Conservation (phyloP, 495 filamentous ascomycete species). For the Elaphomyces granulatus region DNA sequence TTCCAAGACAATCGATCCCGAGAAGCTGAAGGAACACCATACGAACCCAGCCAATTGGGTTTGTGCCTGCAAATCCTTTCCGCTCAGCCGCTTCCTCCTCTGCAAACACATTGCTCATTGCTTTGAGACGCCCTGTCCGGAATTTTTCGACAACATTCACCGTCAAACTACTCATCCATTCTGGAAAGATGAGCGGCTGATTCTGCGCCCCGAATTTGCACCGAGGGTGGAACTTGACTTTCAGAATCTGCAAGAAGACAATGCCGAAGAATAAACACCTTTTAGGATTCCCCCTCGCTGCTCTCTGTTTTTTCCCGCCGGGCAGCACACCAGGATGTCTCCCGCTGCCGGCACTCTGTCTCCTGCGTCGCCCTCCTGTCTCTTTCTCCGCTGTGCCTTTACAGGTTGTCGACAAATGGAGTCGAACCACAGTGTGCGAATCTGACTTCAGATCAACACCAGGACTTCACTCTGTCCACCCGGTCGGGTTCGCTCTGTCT, state of each 20-base stretch:
- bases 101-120: slow-evolving; percentile 6
- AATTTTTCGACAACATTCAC: slow-evolving; percentile 1
- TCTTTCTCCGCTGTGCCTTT: too few relatives aligned
- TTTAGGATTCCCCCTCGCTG: too few relatives aligned
- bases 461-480: too few relatives aligned
- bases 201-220: slow-evolving; percentile 5
- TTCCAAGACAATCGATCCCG: slow-evolving; percentile 1
- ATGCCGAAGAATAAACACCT: background rate
- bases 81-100: slow-evolving; percentile 4
- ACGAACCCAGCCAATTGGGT: slow-evolving; percentile 4
- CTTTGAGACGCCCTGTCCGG: slow-evolving; percentile 4
- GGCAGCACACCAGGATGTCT: too few relatives aligned
- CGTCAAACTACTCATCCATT: slow-evolving; percentile 3
- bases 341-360: too few relatives aligned
- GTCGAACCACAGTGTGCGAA: too few relatives aligned
- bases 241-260: background rate
- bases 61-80: slow-evolving; percentile 5
- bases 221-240: slow-evolving; percentile 3
- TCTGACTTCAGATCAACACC: too few relatives aligned
- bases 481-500: too few relatives aligned
- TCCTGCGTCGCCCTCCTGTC: too few relatives aligned
- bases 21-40: slow-evolving; percentile 4
- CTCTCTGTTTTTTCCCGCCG: too few relatives aligned
- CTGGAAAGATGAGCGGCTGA: slow-evolving; percentile 3
- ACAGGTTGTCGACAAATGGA: too few relatives aligned